phyloP scores from a whole-genome alignment of 202 grass and related monocot species.

The Carex arenaria region DNA sequence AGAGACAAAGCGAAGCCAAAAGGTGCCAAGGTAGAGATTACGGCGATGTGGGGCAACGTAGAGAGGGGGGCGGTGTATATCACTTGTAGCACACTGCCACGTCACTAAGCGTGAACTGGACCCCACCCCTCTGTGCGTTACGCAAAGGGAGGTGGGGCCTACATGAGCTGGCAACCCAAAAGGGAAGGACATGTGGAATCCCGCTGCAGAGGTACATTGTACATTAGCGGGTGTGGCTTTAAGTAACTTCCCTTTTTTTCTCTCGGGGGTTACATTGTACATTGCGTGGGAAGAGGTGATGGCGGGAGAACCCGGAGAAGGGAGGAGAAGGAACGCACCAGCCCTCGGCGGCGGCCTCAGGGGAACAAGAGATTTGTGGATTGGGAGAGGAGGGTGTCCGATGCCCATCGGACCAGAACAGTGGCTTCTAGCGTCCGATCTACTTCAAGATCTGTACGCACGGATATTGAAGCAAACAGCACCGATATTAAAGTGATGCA shows the following conservation, averaged over 20 bases:
- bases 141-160: background rate
- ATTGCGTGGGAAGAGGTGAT: background rate
- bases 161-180: background rate
- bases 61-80: background rate
- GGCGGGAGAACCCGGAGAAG: background rate
- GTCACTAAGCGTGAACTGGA: background rate
- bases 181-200: slow-evolving; percentile 1
- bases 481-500: too few species aligned
- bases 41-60: background rate
- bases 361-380: background rate
- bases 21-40: slow-evolving; percentile 13
- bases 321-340: background rate
- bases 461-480: too few species aligned
- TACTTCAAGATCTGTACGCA: too few species aligned
- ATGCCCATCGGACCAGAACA: too few species aligned
- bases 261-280: background rate
- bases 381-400: too few species aligned
- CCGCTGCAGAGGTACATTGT: slow-evolving; percentile 9
- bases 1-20: slow-evolving; percentile 5
- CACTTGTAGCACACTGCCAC: slow-evolving; percentile 16
- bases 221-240: slow-evolving; percentile 6
- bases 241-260: background rate
- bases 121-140: slow-evolving; percentile 11
- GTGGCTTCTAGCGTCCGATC: too few species aligned
- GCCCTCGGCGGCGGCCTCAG: background rate